Evolutionary conservation across 2,329 filamentous ascomycete genomes (phyloP).

Genomic region (Thelonectria discophora): DNA sequence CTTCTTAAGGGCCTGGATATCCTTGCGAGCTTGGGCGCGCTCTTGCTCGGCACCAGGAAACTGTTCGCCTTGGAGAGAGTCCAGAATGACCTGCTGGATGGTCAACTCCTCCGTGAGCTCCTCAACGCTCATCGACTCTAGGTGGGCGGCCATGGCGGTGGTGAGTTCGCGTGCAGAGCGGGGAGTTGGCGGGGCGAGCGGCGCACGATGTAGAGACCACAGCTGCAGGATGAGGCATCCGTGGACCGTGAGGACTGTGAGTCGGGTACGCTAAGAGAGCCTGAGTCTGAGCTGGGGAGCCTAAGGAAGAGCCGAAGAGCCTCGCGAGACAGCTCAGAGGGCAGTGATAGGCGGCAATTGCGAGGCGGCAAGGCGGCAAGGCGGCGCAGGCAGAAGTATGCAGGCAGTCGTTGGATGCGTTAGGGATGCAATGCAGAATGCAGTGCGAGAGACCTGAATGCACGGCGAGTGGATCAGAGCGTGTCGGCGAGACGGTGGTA

Average conservation of each 20-base stretch:
- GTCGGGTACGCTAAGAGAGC: slow-evolving; percentile 5
- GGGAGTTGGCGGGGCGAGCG: slow-evolving; percentile 23
- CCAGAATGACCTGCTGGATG: slow-evolving; percentile 54
- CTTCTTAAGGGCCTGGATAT: slow-evolving; percentile 47
- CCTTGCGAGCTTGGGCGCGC: slow-evolving; percentile 37
- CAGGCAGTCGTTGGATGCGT: slow-evolving; percentile 28
- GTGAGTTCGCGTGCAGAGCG: slow-evolving; percentile 17
- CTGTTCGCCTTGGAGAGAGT: slow-evolving; percentile 47
- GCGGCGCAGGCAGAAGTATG: slow-evolving; percentile 7
- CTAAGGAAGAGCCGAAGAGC: neutral
- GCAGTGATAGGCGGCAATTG: neutral
- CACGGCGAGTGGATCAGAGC: slow-evolving; percentile 6
- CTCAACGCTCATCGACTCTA: slow-evolving; percentile 33
- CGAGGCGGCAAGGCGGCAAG: neutral
- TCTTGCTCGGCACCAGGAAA: slow-evolving; percentile 45
- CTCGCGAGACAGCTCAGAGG: slow-evolving; percentile 1
- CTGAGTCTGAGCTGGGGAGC: neutral
- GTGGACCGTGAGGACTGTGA: slow-evolving; percentile 27
- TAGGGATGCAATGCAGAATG: slow-evolving; percentile 17
- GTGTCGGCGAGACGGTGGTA: slow-evolving; percentile 13
- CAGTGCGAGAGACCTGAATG: slow-evolving; percentile 13
- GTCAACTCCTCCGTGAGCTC: slow-evolving; percentile 53
- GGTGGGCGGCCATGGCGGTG: slow-evolving; percentile 27
- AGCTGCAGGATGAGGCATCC: slow-evolving; percentile 21
- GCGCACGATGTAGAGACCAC: slow-evolving; percentile 26